These are phyloP conservation scores for Lipomyces orientalis DNA, from an alignment of 805 yeast species.

Conservation along the genomic window DNA sequence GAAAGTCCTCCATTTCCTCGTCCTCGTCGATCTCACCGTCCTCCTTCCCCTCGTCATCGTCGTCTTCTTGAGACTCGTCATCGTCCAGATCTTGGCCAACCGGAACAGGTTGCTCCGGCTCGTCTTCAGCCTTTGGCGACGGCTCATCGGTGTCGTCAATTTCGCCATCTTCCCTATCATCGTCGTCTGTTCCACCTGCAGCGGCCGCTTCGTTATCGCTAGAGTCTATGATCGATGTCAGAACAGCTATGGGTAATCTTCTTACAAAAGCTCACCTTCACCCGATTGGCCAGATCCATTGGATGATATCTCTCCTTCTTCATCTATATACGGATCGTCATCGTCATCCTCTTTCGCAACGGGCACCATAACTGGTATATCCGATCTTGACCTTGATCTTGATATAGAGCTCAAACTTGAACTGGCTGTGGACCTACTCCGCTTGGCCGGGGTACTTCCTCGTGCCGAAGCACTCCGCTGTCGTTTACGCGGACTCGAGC, in stretches of 20 bases:
- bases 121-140: constrained; percentile 8
- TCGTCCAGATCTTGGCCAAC: constrained; percentile 15
- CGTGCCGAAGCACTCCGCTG: background rate
- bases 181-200: background rate
- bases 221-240: background rate
- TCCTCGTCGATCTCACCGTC: constrained; percentile 27
- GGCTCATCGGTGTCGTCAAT: constrained; percentile 15
- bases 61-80: constrained; percentile 30
- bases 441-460: background rate
- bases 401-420: background rate
- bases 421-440: background rate
- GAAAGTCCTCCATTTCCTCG: constrained; percentile 23
- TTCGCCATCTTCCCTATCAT: constrained; percentile 26
- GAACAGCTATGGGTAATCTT: background rate
- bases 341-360: constrained; percentile 13
- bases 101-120: constrained; percentile 5
- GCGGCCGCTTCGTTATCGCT: background rate
- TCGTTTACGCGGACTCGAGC: background rate
- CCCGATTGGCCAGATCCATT: background rate
- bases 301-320: constrained; percentile 1
- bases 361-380: background rate
- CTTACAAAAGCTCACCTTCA: background rate
- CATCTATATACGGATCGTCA: constrained; percentile 1
- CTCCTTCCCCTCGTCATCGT: constrained; percentile 14
- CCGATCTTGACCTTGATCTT: constrained; percentile 1